Evolutionary conservation across 805 yeast species (phyloP).

Genomic region (Hanseniaspora jakobsenii): DNA sequence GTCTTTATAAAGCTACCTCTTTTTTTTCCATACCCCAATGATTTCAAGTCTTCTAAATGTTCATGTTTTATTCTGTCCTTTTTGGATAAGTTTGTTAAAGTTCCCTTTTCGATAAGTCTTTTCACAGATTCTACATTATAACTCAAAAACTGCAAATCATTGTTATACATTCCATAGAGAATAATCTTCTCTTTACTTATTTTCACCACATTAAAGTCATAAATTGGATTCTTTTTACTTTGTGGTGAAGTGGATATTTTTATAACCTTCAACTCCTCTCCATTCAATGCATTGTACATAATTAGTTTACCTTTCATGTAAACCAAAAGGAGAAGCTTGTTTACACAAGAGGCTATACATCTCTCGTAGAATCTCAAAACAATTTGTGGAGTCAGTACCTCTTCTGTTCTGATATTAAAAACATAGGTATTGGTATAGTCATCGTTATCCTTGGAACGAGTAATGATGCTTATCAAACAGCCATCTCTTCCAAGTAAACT

Average conservation of each 20-base stretch:
- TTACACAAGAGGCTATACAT: conserved; percentile 24
- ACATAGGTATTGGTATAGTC: conserved; percentile 23
- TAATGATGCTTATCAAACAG: conserved; percentile 24
- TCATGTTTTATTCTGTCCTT: conserved; percentile 7
- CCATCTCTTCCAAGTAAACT: conserved; percentile 28
- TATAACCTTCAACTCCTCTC: conserved; percentile 25
- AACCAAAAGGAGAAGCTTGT: conserved; percentile 24
- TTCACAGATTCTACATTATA: conserved; percentile 12
- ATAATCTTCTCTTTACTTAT: conserved; percentile 9
- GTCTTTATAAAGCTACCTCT: conserved; percentile 2
- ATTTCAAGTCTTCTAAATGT: conserved; percentile 8
- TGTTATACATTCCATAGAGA: conserved; percentile 10
- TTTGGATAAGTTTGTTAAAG: conserved; percentile 3
- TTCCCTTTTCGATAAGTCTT: conserved; percentile 8
- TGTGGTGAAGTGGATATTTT: conserved; percentile 19
- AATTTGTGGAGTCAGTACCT: conserved; percentile 19
- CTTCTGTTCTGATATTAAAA: conserved; percentile 21
- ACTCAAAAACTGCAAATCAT: conserved; percentile 10
- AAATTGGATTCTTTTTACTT: conserved; percentile 3
- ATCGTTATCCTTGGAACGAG: conserved; percentile 21
- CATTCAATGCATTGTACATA: conserved; percentile 25
- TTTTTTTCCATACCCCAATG: conserved; percentile 1
- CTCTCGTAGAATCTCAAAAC: conserved; percentile 21
- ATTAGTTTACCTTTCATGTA: conserved; percentile 25
- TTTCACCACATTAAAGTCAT: conserved; percentile 12